Conservation (phyloP, 805 yeast genomes). For the Candida vartiovaarae region DNA sequence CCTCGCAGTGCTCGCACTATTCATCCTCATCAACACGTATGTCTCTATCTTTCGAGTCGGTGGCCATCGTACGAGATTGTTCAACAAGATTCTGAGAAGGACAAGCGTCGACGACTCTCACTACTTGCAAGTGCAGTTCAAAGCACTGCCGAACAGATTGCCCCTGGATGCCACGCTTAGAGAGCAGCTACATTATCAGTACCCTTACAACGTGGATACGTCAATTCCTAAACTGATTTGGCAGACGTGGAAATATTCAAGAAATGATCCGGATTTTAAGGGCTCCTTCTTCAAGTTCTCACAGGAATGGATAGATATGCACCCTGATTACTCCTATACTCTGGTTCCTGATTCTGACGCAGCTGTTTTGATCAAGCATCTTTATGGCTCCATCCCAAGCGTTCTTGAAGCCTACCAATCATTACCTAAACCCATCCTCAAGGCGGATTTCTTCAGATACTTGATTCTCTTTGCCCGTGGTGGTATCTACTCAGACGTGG, state of each 20-base stretch:
- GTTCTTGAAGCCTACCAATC: slow-evolving; percentile 66
- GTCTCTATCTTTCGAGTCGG: slow-evolving; percentile 8
- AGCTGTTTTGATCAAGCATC: slow-evolving; percentile 39
- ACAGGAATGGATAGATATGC: slow-evolving; percentile 55
- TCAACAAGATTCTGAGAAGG: not conserved
- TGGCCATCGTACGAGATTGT: not conserved
- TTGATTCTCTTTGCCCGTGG: slow-evolving; percentile 83
- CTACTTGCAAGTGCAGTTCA: slow-evolving; percentile 4
- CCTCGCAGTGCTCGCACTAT: slow-evolving; percentile 1
- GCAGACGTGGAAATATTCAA: slow-evolving; percentile 88
- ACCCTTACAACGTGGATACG: slow-evolving; percentile 62
- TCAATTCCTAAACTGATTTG: slow-evolving; percentile 76
- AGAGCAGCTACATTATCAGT: slow-evolving; percentile 59
- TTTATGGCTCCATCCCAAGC: slow-evolving; percentile 51
- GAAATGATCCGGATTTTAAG: slow-evolving; percentile 52
- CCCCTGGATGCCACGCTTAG: slow-evolving; percentile 26
- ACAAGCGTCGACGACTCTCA: not conserved
- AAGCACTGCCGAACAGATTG: slow-evolving; percentile 3
- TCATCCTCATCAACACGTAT: slow-evolving; percentile 4
- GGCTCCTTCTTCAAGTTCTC: slow-evolving; percentile 41
- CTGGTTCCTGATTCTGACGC: slow-evolving; percentile 67
- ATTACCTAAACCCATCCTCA: slow-evolving; percentile 75
- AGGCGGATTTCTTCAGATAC: slow-evolving; percentile 92
- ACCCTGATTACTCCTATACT: slow-evolving; percentile 63
- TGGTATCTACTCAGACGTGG: slow-evolving; percentile 89